phyloP scores from a whole-genome alignment of 371 early-diverging fungal genomes.

The Syncephalastrum racemosum region DNA sequence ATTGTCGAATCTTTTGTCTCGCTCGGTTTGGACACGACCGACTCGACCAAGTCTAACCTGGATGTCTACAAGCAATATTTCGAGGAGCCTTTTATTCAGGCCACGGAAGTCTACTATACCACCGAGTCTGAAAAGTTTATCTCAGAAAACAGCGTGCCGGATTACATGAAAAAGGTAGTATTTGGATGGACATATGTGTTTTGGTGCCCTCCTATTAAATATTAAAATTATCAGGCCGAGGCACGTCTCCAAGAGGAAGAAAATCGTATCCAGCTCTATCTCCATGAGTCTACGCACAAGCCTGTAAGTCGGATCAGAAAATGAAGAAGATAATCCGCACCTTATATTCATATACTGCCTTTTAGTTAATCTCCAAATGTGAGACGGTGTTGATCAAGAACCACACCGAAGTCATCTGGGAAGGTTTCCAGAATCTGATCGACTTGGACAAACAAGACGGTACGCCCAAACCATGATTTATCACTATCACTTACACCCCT shows the following conservation, averaged over 20 bases:
- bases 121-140: slow-evolving; percentile 85
- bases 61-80: slow-evolving; percentile 87
- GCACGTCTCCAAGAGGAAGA: slow-evolving; percentile 87
- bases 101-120: slow-evolving; percentile 84
- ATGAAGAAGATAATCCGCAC: neutral
- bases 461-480: slow-evolving; percentile 7
- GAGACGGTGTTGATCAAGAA: slow-evolving; percentile 83
- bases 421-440: slow-evolving; percentile 87
- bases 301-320: slow-evolving; percentile 37
- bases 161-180: slow-evolving; percentile 88
- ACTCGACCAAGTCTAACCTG: slow-evolving; percentile 75
- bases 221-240: slow-evolving; percentile 60
- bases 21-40: slow-evolving; percentile 82
- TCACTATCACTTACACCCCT: neutral
- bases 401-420: slow-evolving; percentile 78
- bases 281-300: slow-evolving; percentile 79
- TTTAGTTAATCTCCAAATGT: slow-evolving; percentile 69
- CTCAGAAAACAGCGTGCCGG: slow-evolving; percentile 82
- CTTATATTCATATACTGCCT: too few relatives aligned
- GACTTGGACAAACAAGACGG: slow-evolving; percentile 82
- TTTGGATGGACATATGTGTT: neutral
- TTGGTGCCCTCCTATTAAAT: neutral
- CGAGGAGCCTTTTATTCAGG: slow-evolving; percentile 76
- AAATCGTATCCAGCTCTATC: slow-evolving; percentile 80
- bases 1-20: slow-evolving; percentile 90